Evolutionary conservation across 2,329 filamentous ascomycete species (phyloP), one percentile per base, ranked within the genome.

Genomic region (Fusarium guadeloupense): DNA sequence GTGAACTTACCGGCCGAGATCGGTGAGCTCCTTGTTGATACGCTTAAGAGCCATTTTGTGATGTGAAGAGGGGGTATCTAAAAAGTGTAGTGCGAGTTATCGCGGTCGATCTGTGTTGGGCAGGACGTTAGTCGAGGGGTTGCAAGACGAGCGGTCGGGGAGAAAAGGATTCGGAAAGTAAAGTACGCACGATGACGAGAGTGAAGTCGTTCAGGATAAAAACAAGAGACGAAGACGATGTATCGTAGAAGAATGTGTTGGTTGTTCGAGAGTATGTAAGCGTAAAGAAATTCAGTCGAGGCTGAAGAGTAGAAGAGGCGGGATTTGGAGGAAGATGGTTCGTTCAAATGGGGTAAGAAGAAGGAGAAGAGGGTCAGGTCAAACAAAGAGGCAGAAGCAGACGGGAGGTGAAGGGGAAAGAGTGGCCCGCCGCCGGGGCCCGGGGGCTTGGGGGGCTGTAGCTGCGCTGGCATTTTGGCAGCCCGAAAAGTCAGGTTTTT

Each of bases 11-110:
- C 91, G 90, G 83, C 91, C 91, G 80, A 95, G 85, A 78, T 95
- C 91, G 80, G 90, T 89, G 77, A 95, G 87, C 82, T 95, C 91
- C 89, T 93, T 95, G 86, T 94, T 94, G 81, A 95, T 95, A 80
- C 91, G 89, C 89, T 95, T 95, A 74, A 95, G 86, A 80, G 91
- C 91, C 91, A 95, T 95, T 74, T 74, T 77, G 76, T 75, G 69
- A 68, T 67, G 62, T 70, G 63, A 64, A 34, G 47, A 56, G 20
- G 51, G 69, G 72, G 69, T 71, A 69, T 71, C 66, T 69, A 64
- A 43, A 21, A 43, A 31, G 41, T 58, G 59, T 66, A 55, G 54
- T 64, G 70, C 66, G 66, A 67, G 65, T 45, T 57, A 56, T 67
- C 69, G 72, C 68, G 48, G 40, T 60, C 62, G 68, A 55, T 66